Evolutionary conservation across 768 basidiomycete species (phyloP).

Genomic region (Boletus rufocinnamomeus): DNA sequence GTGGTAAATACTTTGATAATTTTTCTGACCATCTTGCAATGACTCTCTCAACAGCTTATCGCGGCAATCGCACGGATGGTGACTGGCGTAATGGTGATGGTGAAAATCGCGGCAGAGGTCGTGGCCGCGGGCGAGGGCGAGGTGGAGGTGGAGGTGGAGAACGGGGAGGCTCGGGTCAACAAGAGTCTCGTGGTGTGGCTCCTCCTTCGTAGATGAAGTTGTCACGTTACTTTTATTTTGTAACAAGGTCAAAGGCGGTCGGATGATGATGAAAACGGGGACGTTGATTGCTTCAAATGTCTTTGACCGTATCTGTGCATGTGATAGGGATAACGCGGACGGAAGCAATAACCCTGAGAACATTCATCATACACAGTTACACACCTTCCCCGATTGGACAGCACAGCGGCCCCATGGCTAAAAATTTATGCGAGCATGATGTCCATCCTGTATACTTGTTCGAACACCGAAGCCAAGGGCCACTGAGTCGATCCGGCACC

Average conservation of each 20-base stretch:
- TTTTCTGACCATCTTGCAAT: not conserved
- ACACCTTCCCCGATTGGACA: not conserved
- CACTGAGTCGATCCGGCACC: not conserved
- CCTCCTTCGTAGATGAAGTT: constrained; percentile 18
- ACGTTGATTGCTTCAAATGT: not conserved
- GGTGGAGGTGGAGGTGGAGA: constrained; percentile 40
- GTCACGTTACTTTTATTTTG: not conserved
- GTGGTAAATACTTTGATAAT: constrained; percentile 16
- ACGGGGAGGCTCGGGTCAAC: constrained; percentile 33
- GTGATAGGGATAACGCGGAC: not conserved
- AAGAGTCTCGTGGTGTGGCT: constrained; percentile 22
- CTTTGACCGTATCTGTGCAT: not conserved
- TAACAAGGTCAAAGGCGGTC: not conserved
- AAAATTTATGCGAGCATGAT: not conserved
- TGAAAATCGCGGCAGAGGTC: constrained; percentile 42
- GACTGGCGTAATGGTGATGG: constrained; percentile 52
- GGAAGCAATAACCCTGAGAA: constrained; percentile 5
- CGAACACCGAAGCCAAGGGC: not conserved
- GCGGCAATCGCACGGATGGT: constrained; percentile 34
- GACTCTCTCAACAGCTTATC: constrained; percentile 17
- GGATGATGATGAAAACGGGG: not conserved
- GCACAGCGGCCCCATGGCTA: not conserved
- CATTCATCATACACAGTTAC: too few species aligned
- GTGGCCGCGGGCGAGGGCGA: constrained; percentile 49
- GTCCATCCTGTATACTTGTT: not conserved